A percentile compares a stretch with the other conserved stretches of the same genome.
Evolutionary conservation across 1,139 yeast species (phyloP).

Genomic region (Kodamaea sp.): DNA sequence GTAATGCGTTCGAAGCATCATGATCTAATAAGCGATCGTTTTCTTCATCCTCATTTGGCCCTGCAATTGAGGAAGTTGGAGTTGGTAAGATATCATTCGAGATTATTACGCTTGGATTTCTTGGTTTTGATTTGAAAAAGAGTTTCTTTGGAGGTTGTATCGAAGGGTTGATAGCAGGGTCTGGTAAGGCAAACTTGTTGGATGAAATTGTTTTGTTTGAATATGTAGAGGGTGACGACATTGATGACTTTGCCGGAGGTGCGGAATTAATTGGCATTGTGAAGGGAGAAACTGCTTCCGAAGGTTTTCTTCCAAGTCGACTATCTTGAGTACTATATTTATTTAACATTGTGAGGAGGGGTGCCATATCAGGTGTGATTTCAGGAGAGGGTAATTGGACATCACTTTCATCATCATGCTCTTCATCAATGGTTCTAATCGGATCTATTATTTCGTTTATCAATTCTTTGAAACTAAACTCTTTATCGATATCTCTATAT

Average conservation of each 20-base stretch:
- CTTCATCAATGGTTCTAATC: conserved; percentile 15
- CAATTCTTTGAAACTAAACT: conserved; percentile 47
- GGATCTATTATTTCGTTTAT: conserved; percentile 7
- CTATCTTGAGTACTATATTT: conserved; percentile 15
- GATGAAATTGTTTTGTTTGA: conserved; percentile 6
- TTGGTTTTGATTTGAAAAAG: conserved; percentile 26
- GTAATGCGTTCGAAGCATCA: conserved; percentile 41
- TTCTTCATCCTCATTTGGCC: conserved; percentile 13
- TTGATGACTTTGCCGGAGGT: conserved; percentile 5
- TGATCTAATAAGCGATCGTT: conserved; percentile 21
- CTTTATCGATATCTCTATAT: conserved; percentile 56
- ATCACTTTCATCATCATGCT: conserved; percentile 6
- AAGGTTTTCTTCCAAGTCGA: conserved; percentile 7
- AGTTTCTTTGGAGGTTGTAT: conserved; percentile 26
- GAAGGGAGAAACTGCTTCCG: conserved; percentile 16
- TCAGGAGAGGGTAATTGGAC: conserved; percentile 41
- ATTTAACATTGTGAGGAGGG: conserved; percentile 29
- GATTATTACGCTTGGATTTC: conserved; percentile 15
- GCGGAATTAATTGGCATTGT: conserved; percentile 9
- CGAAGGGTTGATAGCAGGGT: conserved; percentile 32
- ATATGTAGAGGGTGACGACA: conserved; percentile 7
- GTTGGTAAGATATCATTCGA: conserved; percentile 4
- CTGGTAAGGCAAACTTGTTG: conserved; percentile 33
- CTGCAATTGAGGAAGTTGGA: conserved; percentile 4
- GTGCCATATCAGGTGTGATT: conserved; percentile 44